These are phyloP conservation scores for Cryptococcus depauperatus DNA, from an alignment of 1,284 basidiomycete species.

Conservation along the genomic window DNA sequence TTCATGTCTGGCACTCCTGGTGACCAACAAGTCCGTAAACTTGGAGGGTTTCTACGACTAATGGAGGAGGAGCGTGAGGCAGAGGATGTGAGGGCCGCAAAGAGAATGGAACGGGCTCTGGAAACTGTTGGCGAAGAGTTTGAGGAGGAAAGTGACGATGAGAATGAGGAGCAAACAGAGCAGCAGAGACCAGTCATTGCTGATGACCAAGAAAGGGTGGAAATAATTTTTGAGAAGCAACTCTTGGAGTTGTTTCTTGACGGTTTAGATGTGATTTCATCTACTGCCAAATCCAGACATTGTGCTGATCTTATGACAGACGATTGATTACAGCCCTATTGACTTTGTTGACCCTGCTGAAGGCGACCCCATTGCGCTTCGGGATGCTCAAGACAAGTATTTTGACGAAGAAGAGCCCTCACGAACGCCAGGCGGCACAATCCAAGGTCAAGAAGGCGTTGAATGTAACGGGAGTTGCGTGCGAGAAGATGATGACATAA, in stretches of 20 bases:
- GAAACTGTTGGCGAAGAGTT: conserved; percentile 37
- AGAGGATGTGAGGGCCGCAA: conserved; percentile 27
- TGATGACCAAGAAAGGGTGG: conserved; percentile 31
- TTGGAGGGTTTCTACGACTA: conserved; percentile 36
- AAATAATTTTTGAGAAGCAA: conserved; percentile 30
- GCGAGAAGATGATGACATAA: neutral
- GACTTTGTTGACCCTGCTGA: conserved; percentile 36
- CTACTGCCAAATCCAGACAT: neutral
- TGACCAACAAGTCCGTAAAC: conserved; percentile 34
- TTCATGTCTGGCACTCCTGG: neutral
- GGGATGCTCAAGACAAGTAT: conserved; percentile 39
- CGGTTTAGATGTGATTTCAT: conserved; percentile 40
- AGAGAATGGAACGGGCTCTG: conserved; percentile 29
- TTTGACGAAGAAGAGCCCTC: conserved; percentile 43
- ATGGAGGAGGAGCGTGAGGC: conserved; percentile 41
- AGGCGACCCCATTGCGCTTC: conserved; percentile 29
- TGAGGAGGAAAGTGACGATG: conserved; percentile 35
- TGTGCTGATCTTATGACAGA: conserved; percentile 18
- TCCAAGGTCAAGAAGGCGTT: conserved; percentile 3
- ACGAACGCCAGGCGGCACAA: conserved; percentile 14
- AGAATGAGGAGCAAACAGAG: conserved; percentile 5
- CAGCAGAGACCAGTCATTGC: conserved; percentile 4
- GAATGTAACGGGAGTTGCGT: neutral
- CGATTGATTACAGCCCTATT: conserved; percentile 36
- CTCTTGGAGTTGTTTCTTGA: conserved; percentile 42